Evolutionary conservation across 495 filamentous ascomycete species (phyloP).

Genomic region (Cercophora newfieldiana): DNA sequence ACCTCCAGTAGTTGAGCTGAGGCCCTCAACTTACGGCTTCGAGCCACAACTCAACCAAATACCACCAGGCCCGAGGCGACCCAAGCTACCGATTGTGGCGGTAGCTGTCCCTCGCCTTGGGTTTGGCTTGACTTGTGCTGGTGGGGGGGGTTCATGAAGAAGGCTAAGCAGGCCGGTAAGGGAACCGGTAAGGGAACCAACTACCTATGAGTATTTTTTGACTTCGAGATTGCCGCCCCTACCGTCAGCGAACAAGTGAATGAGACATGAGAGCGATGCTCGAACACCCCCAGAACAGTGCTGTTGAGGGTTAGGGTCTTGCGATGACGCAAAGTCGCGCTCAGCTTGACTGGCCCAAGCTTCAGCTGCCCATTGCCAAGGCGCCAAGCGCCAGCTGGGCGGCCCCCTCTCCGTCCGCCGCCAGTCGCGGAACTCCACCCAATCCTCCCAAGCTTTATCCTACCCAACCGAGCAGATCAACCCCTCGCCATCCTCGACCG

Average conservation of each 20-base stretch:
- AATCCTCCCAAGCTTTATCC: not conserved
- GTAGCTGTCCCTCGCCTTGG: too few relatives aligned
- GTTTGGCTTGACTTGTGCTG: not conserved
- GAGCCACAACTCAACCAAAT: too few relatives aligned
- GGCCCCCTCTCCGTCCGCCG: not conserved
- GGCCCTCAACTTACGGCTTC: too few relatives aligned
- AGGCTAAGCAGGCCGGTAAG: too few relatives aligned
- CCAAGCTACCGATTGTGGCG: too few relatives aligned
- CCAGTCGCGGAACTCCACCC: not conserved
- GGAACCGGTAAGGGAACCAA: too few relatives aligned
- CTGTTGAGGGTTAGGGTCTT: not conserved
- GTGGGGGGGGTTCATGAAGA: not conserved
- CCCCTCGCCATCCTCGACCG: not conserved
- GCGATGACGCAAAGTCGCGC: not conserved
- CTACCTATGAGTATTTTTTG: too few relatives aligned
- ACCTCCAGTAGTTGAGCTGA: too few relatives aligned
- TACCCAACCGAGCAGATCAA: not conserved
- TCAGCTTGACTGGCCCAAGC: constrained; percentile 4
- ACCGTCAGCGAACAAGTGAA: too few relatives aligned
- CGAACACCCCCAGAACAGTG: not conserved
- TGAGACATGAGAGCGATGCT: too few relatives aligned
- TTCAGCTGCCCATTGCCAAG: not conserved
- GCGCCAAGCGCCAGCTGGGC: not conserved
- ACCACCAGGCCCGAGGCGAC: too few relatives aligned
- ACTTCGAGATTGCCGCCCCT: too few relatives aligned